phyloP scores from a whole-genome alignment of 2,329 filamentous ascomycete genomes.

The Clarireedia homoeocarpa region DNA sequence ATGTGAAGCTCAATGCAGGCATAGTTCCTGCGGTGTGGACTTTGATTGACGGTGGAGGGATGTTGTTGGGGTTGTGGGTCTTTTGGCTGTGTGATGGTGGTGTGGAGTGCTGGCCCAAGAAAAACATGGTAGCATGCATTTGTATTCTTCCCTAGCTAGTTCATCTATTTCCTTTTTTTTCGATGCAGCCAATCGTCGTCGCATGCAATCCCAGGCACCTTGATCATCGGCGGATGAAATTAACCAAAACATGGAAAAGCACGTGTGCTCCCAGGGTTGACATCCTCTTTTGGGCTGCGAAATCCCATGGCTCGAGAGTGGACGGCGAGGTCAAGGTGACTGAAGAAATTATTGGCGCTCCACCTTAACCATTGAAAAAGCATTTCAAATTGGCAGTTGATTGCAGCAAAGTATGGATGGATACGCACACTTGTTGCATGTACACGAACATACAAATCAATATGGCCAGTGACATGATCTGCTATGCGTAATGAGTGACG shows the following conservation, averaged over 20 bases:
- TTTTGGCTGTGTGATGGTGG: not conserved
- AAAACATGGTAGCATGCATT: not conserved
- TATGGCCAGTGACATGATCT: too few species aligned
- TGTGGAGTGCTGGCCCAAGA: not conserved
- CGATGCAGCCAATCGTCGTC: not conserved
- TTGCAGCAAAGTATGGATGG: too few species aligned
- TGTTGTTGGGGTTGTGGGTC: not conserved
- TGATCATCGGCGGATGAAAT: constrained; percentile 2
- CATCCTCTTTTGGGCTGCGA: not conserved
- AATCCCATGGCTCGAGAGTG: not conserved
- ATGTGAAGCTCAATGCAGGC: constrained; percentile 3
- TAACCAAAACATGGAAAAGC: constrained; percentile 28
- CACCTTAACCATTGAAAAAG: too few species aligned
- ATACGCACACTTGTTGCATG: too few species aligned
- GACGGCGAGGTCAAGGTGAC: constrained; percentile 5
- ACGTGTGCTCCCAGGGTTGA: constrained; percentile 12
- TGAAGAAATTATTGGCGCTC: too few species aligned
- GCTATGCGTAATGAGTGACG: too few species aligned
- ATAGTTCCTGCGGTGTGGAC: constrained; percentile 13
- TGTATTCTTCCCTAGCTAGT: not conserved
- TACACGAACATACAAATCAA: too few species aligned
- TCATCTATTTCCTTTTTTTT: not conserved
- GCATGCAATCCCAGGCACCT: not conserved
- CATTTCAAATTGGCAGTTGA: too few species aligned
- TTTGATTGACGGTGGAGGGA: constrained; percentile 11